Percentiles rank a stretch among this genome's conserved stretches.
These are phyloP conservation scores for Maudiozyma humilis DNA, from an alignment of 1,139 yeast genomes.

Conservation along the genomic window DNA sequence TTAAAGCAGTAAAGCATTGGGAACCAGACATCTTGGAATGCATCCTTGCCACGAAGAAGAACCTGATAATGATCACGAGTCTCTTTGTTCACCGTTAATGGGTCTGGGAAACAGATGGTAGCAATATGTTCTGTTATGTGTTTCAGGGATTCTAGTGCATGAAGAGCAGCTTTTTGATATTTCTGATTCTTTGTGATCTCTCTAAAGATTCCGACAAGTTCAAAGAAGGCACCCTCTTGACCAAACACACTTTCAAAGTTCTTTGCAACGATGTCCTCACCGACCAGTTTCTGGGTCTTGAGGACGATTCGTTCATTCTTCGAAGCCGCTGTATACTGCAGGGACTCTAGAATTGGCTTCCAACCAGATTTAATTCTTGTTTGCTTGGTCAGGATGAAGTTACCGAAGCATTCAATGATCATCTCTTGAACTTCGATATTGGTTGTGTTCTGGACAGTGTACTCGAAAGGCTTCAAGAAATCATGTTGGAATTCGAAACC, in stretches of 20 bases:
- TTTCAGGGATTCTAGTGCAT: conserved; percentile 70
- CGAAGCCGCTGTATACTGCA: conserved; percentile 36
- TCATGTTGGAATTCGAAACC: conserved; percentile 95
- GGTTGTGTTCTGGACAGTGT: conserved; percentile 59
- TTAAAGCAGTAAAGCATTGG: conserved; percentile 81
- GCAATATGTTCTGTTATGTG: conserved; percentile 56
- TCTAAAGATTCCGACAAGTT: conserved; percentile 68
- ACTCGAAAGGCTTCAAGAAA: conserved; percentile 84
- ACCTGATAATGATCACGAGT: conserved; percentile 38
- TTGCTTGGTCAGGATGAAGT: conserved; percentile 75
- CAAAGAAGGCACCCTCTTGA: conserved; percentile 65
- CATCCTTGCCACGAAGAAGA: conserved; percentile 32
- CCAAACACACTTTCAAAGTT: conserved; percentile 55
- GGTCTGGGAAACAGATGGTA: conserved; percentile 38
- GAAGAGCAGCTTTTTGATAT: conserved; percentile 73
- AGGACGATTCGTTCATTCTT: conserved; percentile 47
- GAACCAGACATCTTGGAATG: conserved; percentile 42
- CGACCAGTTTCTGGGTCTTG: conserved; percentile 57
- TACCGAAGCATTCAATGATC: conserved; percentile 83
- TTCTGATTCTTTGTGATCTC: conserved; percentile 76
- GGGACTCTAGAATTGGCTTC: conserved; percentile 78
- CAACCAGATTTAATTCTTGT: conserved; percentile 83
- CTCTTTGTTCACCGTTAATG: conserved; percentile 26
- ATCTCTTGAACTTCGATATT: conserved; percentile 73
- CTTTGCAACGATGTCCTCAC: conserved; percentile 48